Conservation (phyloP, 1,284 basidiomycete genomes). For the Omphalotus olearius region DNA sequence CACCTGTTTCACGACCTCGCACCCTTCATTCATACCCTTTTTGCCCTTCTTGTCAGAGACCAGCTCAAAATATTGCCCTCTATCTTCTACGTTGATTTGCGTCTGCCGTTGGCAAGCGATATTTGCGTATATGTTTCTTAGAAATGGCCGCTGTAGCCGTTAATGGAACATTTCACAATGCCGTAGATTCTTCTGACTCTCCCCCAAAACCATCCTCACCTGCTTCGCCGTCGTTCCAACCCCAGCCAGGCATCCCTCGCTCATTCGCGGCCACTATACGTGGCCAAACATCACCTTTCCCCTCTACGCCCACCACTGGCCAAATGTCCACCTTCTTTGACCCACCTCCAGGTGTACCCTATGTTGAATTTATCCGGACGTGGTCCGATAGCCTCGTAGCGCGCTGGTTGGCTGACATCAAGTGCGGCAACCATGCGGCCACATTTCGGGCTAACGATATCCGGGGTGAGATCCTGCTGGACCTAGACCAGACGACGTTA, state of each 20-base stretch:
- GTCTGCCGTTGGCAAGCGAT: no score
- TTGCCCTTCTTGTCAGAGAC: no score
- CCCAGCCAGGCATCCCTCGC: slow-evolving; percentile 10
- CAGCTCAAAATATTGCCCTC: no score
- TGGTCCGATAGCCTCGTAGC: slow-evolving; percentile 72
- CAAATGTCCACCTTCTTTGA: slow-evolving; percentile 39
- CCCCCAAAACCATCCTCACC: slow-evolving; percentile 4
- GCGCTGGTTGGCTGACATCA: slow-evolving; percentile 68
- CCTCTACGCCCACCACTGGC: slow-evolving; percentile 35
- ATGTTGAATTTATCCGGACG: slow-evolving; percentile 57
- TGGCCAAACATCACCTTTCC: slow-evolving; percentile 35
- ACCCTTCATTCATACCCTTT: no score
- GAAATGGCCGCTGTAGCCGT: slow-evolving; percentile 11
- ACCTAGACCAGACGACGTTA: slow-evolving; percentile 80
- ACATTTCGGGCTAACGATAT: slow-evolving; percentile 85
- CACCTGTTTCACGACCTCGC: no score
- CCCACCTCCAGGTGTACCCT: slow-evolving; percentile 52
- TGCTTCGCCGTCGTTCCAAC: slow-evolving; percentile 9
- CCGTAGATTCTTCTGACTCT: slow-evolving; percentile 3
- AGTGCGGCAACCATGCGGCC: slow-evolving; percentile 65
- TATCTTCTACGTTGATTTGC: no score
- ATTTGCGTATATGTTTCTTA: no score
- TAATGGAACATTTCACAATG: slow-evolving; percentile 5
- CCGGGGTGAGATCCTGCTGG: slow-evolving; percentile 82
- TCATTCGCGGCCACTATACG: slow-evolving; percentile 24